Conservation (phyloP, 139 green algal genomes). For the Parachlorella kessleri region DNA sequence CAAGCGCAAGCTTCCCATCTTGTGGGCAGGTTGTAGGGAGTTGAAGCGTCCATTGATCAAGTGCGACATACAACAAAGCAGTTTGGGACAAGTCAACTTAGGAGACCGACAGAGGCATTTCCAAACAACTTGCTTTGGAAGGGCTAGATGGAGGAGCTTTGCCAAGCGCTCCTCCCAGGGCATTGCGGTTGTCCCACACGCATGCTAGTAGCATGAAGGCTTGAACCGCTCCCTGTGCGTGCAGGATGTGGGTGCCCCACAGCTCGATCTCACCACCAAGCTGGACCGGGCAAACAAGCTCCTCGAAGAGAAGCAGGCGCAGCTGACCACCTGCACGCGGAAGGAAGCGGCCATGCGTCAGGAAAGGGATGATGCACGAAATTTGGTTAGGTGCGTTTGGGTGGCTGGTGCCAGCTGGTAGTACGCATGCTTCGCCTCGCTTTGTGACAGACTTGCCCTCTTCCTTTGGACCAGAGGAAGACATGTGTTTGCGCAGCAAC, state of each 20-base stretch:
- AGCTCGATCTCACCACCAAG: not conserved
- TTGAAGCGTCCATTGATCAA: not conserved
- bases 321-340: not conserved
- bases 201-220: too few species aligned
- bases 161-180: too few species aligned
- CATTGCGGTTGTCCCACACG: too few species aligned
- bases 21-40: not conserved
- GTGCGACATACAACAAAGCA: not conserved
- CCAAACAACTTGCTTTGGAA: too few species aligned
- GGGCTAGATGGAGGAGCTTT: too few species aligned
- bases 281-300: not conserved
- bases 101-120: not conserved
- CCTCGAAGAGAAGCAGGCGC: slow-evolving; percentile 5
- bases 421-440: not conserved
- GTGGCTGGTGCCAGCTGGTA: not conserved
- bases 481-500: not conserved
- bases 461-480: not conserved
- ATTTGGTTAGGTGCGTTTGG: not conserved
- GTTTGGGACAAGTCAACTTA: not conserved
- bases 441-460: not conserved
- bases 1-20: too few species aligned
- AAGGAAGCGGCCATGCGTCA: not conserved
- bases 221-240: too few species aligned
- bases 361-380: not conserved
- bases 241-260: not conserved